Percentiles rank a stretch among this genome's conserved stretches.
These are phyloP conservation scores for Saccharomyces jurei DNA, from an alignment of 805 yeast genomes.

Conservation along the genomic window DNA sequence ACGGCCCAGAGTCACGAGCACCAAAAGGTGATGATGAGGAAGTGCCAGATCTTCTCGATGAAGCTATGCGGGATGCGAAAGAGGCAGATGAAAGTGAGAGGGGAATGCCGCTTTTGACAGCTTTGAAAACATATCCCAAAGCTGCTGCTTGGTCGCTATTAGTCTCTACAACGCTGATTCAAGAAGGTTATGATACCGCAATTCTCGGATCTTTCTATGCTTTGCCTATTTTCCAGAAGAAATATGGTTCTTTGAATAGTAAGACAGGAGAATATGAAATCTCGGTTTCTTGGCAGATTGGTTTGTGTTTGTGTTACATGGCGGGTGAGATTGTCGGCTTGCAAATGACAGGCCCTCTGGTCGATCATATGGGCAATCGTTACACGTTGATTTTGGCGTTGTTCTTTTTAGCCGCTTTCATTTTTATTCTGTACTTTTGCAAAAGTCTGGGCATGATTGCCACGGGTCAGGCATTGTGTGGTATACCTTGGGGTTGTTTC, in stretches of 20 bases:
- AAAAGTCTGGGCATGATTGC: conserved; percentile 33
- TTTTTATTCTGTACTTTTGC: conserved; percentile 43
- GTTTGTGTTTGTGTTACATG: conserved; percentile 18
- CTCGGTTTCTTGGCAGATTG: conserved; percentile 38
- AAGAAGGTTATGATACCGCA: conserved; percentile 43
- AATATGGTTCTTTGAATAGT: conserved; percentile 32
- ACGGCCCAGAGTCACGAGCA: conserved; percentile 2
- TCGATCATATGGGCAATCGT: conserved; percentile 41
- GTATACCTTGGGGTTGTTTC: conserved; percentile 50
- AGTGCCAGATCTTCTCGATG: background rate
- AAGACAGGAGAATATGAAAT: conserved; percentile 29
- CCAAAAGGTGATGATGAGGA: background rate
- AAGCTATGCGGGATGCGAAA: conserved; percentile 10
- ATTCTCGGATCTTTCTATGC: conserved; percentile 38
- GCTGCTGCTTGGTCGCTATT: conserved; percentile 44
- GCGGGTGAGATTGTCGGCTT: conserved; percentile 42
- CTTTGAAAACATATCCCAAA: conserved; percentile 35
- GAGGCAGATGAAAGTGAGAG: conserved; percentile 21
- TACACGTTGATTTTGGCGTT: conserved; percentile 32
- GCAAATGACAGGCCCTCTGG: conserved; percentile 36
- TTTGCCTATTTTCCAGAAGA: conserved; percentile 36
- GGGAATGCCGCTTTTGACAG: conserved; percentile 27
- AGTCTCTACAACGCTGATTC: conserved; percentile 37
- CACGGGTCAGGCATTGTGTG: conserved; percentile 38
- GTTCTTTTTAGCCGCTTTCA: conserved; percentile 30